phyloP scores from a whole-genome alignment of 768 basidiomycete species.

The Pleurotus pulmonarius region DNA sequence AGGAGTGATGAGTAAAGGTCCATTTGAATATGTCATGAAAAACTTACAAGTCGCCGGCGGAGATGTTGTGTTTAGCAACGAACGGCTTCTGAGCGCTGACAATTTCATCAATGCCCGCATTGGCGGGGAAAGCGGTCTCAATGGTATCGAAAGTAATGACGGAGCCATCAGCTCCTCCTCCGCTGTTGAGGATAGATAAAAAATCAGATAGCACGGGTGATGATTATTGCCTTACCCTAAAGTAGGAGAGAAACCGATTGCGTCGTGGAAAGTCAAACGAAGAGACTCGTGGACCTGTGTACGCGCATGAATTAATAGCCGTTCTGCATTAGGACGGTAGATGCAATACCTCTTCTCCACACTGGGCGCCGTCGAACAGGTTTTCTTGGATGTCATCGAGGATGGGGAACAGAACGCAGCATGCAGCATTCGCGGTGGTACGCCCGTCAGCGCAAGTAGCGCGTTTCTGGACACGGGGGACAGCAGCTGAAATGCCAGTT shows the following conservation, averaged over 20 bases:
- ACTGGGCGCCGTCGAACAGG: constrained; percentile 25
- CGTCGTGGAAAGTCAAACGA: constrained; percentile 37
- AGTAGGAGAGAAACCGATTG: constrained; percentile 37
- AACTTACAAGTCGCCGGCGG: constrained; percentile 44
- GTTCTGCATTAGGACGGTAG: neutral
- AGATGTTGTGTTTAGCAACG: constrained; percentile 29
- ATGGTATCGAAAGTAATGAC: constrained; percentile 40
- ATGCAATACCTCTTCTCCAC: constrained; percentile 22
- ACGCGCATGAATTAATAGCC: no score
- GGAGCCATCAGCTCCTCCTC: constrained; percentile 47
- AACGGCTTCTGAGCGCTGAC: constrained; percentile 31
- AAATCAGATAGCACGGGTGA: no score
- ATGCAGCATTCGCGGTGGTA: constrained; percentile 23
- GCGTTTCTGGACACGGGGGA: constrained; percentile 13
- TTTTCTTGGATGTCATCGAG: constrained; percentile 18
- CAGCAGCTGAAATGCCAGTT: neutral
- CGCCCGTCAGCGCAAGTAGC: constrained; percentile 25
- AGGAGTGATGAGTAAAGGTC: neutral
- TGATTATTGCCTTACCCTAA: constrained; percentile 19
- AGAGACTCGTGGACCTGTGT: constrained; percentile 24
- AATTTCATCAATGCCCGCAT: constrained; percentile 39
- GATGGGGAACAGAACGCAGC: constrained; percentile 23
- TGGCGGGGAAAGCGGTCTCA: constrained; percentile 39
- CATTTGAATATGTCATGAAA: neutral
- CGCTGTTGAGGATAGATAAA: constrained; percentile 16